These are phyloP conservation scores for Alternaria sp. DNA, from an alignment of 2,329 filamentous ascomycete species.

Conservation along the genomic window DNA sequence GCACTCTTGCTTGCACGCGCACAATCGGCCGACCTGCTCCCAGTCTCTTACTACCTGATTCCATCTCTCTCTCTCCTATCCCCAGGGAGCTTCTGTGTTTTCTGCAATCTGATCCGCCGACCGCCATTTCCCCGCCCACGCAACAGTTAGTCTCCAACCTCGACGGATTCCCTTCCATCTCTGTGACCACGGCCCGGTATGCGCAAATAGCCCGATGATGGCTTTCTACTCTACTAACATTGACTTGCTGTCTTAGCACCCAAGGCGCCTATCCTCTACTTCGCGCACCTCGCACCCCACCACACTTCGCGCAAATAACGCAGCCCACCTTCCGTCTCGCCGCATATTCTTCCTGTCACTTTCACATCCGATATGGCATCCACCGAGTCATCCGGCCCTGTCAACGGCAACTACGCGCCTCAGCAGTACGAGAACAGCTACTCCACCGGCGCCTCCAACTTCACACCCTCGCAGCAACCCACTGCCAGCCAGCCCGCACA, in stretches of 20 bases:
- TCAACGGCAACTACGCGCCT: constrained; percentile 60
- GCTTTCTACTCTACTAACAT: constrained; percentile 8
- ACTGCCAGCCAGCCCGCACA: constrained; percentile 39
- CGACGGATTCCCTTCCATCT: constrained; percentile 25
- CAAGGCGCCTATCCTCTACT: constrained; percentile 14
- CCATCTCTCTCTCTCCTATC: constrained; percentile 26
- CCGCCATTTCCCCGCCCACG: constrained; percentile 16
- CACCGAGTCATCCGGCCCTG: constrained; percentile 49
- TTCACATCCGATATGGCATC: constrained; percentile 44
- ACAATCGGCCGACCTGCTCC: constrained; percentile 17
- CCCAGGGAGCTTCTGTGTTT: constrained; percentile 26
- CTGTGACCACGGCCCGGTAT: constrained; percentile 24
- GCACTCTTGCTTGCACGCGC: constrained; percentile 23
- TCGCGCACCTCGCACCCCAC: constrained; percentile 12
- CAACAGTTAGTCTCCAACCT: constrained; percentile 1
- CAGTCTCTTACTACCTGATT: constrained; percentile 11
- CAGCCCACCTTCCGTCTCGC: constrained; percentile 14
- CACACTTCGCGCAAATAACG: constrained; percentile 17
- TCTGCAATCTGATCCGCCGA: constrained; percentile 25
- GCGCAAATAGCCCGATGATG: constrained; percentile 17
- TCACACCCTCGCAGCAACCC: constrained; percentile 40
- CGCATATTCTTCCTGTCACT: constrained; percentile 19
- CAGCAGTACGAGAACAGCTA: constrained; percentile 55
- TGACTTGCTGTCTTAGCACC: constrained; percentile 12
- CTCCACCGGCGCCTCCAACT: constrained; percentile 41